These are phyloP conservation scores for Barnettozyma californica DNA, from an alignment of 805 yeast species.

Conservation along the genomic window DNA sequence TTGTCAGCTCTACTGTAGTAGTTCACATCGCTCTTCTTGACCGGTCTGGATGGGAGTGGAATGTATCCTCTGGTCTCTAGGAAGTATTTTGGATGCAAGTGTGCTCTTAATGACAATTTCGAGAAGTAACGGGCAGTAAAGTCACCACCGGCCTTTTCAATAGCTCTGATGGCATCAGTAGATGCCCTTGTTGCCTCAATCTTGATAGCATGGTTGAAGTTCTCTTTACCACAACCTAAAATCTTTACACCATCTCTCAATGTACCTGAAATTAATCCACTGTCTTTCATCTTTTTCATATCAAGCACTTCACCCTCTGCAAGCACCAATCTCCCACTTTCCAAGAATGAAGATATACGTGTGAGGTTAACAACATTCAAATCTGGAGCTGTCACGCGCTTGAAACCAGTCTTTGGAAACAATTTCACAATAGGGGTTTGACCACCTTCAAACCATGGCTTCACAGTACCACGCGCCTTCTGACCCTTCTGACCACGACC, in stretches of 20 bases:
- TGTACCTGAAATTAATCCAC: constrained; percentile 68
- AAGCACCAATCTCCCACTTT: constrained; percentile 57
- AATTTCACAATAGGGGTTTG: constrained; percentile 85
- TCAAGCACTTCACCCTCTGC: constrained; percentile 58
- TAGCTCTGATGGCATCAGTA: constrained; percentile 59
- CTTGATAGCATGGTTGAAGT: constrained; percentile 52
- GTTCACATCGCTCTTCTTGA: constrained; percentile 70
- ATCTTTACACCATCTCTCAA: constrained; percentile 78
- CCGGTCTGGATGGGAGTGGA: constrained; percentile 85
- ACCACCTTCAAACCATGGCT: constrained; percentile 97
- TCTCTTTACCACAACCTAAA: constrained; percentile 58
- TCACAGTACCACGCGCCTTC: constrained; percentile 88
- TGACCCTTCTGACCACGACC: constrained; percentile 99
- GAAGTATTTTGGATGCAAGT: constrained; percentile 68
- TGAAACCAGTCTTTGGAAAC: constrained; percentile 86
- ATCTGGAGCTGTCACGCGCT: constrained; percentile 51
- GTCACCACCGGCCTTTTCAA: constrained; percentile 69
- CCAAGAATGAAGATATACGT: constrained; percentile 65
- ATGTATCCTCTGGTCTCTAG: constrained; percentile 66
- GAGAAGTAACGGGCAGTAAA: constrained; percentile 70
- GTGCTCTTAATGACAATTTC: constrained; percentile 65
- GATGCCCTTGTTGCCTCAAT: constrained; percentile 86
- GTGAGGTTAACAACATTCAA: constrained; percentile 53
- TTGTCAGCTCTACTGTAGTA: constrained; percentile 67
- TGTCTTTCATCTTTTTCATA: constrained; percentile 69